A percentile compares a stretch with the other conserved stretches of the same genome.
These are phyloP conservation scores for Backusella circina DNA, from an alignment of 192 early-diverging fungal species.

Conservation along the genomic window DNA sequence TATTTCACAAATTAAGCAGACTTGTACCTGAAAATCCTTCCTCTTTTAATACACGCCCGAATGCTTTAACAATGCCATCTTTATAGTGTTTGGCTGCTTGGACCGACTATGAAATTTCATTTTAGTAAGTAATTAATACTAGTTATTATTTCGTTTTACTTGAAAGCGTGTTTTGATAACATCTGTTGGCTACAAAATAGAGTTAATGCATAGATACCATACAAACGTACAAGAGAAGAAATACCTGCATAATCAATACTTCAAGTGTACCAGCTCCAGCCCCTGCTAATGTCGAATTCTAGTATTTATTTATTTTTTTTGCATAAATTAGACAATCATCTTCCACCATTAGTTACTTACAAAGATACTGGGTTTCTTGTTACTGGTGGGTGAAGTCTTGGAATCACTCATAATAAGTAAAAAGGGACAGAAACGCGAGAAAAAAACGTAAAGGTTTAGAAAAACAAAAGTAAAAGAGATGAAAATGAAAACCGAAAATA, in stretches of 20 bases:
- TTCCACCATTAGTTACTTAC: neutral
- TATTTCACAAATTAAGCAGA: neutral
- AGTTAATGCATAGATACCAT: too few relatives aligned
- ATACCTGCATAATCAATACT: slow-evolving; percentile 41
- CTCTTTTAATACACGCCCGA: slow-evolving; percentile 22
- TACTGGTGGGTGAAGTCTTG: neutral
- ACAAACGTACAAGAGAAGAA: neutral
- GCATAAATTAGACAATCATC: neutral
- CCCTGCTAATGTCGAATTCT: slow-evolving; percentile 40
- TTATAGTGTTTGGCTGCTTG: slow-evolving; percentile 32
- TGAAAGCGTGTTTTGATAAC: slow-evolving; percentile 44
- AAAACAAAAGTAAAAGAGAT: neutral
- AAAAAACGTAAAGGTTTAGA: neutral
- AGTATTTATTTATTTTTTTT: neutral
- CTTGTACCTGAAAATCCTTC: slow-evolving; percentile 36
- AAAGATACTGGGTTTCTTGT: neutral
- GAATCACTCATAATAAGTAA: neutral
- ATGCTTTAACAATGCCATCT: slow-evolving; percentile 31
- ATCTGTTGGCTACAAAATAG: slow-evolving; percentile 34
- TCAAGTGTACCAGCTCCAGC: slow-evolving; percentile 38
- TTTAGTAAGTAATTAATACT: neutral
- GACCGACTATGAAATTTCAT: slow-evolving; percentile 21
- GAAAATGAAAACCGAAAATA: neutral
- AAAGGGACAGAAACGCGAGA: neutral
- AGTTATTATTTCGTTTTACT: slow-evolving; percentile 6